Percentiles rank a stretch among this genome's conserved stretches.
Evolutionary conservation across 2,329 filamentous ascomycete species (phyloP).

Genomic region (Aspergillus ochraceus): DNA sequence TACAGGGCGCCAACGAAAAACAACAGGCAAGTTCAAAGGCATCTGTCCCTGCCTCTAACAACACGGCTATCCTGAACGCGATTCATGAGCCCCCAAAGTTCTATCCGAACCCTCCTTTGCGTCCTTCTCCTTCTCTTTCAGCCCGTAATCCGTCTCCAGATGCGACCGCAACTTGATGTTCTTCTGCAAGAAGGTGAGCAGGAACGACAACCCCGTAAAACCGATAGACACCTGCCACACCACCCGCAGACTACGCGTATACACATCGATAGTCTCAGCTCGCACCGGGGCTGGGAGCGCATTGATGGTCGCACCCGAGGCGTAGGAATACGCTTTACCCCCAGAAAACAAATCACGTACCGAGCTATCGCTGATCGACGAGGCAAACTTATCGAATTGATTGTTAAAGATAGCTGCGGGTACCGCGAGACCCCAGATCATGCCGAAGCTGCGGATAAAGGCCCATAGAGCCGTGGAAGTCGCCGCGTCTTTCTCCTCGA

Average conservation of each 20-base stretch:
- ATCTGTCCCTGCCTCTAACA: too few species aligned
- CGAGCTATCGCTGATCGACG: background rate
- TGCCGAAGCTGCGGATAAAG: conserved; percentile 4
- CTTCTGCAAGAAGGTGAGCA: conserved; percentile 35
- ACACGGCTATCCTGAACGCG: too few species aligned
- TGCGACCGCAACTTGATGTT: conserved; percentile 39
- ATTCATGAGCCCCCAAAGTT: too few species aligned
- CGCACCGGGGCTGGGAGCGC: background rate
- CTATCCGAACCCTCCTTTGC: too few species aligned
- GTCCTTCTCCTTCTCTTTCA: conserved; percentile 26
- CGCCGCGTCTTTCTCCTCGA: background rate
- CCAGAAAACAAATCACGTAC: background rate
- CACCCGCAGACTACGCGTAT: conserved; percentile 31
- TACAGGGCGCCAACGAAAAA: too few species aligned
- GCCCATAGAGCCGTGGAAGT: background rate
- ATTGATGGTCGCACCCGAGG: background rate
- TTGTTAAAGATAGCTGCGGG: conserved; percentile 6
- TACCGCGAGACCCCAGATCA: conserved; percentile 5
- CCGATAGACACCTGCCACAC: conserved; percentile 40
- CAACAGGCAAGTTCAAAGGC: too few species aligned
- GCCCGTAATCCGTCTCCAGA: conserved; percentile 42
- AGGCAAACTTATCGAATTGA: background rate
- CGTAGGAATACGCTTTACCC: background rate
- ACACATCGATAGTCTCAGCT: conserved; percentile 21
- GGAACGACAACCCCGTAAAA: conserved; percentile 33